Percentiles rank a stretch among this genome's conserved stretches.
Evolutionary conservation across 306 rosid species (phyloP).

Genomic region (Sphenostylis stenocarpa): DNA sequence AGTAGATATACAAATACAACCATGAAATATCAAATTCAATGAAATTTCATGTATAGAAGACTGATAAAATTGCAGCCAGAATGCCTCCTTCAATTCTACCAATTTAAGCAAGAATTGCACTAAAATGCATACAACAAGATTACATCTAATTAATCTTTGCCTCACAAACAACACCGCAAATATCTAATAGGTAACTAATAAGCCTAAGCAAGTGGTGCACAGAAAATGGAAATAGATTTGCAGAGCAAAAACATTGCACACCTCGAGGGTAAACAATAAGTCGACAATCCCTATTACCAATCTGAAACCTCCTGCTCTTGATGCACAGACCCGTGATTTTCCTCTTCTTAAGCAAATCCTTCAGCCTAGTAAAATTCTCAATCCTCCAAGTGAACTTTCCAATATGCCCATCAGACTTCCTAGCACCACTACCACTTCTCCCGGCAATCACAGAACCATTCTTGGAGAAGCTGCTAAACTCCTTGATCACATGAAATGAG

Average conservation of each 20-base stretch:
- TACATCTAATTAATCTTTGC: conserved; percentile 19
- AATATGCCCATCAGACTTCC: conserved; percentile 91
- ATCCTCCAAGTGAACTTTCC: conserved; percentile 98
- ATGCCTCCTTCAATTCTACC: conserved; percentile 21
- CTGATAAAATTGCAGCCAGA: conserved; percentile 15
- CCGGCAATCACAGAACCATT: conserved; percentile 75
- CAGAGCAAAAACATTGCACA: conserved; percentile 39
- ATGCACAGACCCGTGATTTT: conserved; percentile 97
- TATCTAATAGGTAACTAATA: conserved; percentile 21
- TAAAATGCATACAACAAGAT: conserved; percentile 38
- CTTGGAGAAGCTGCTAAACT: conserved; percentile 87
- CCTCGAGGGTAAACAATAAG: conserved; percentile 99
- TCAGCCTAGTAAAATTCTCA: conserved; percentile 89
- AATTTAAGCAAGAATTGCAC: conserved; percentile 34
- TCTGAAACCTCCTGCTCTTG: conserved; percentile 97
- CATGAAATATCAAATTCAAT: conserved; percentile 33
- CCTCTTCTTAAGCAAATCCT: conserved; percentile 95
- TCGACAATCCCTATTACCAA: conserved; percentile 96
- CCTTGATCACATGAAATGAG: conserved; percentile 96
- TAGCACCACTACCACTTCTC: conserved; percentile 73
- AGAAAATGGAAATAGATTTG: conserved; percentile 7
- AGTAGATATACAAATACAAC: conserved; percentile 33
- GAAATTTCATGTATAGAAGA: conserved; percentile 25
- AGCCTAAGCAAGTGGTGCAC: conserved; percentile 17
- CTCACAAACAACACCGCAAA: conserved; percentile 15